Base-by-base conservation (phyloP, 345 rosid species). In the Eutrema heterophyllum region DNA sequence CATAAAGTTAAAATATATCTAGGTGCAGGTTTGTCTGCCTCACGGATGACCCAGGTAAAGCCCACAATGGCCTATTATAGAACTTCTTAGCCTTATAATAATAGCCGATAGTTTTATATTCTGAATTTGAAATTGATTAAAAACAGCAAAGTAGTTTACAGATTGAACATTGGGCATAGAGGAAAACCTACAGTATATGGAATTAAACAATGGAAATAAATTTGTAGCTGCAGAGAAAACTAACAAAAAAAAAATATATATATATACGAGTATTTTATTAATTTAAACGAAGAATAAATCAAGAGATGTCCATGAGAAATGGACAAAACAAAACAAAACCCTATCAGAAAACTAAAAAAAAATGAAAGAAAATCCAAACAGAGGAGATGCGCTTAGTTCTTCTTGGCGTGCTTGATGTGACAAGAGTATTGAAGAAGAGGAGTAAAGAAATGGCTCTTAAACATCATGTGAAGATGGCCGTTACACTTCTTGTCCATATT, bases 391-490 rank as follows among this genome's bases (percentile, higher is more conserved):
- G 60, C 7, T 63, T 54, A 61, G 43, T 63, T 76, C 45, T 70
- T 70, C 43, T 61, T 39, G 66, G 60, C 52, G 29, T 70, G 75
- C 60, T 76, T 76, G 66, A 76, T 70, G 70, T 76, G 75, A 70
- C 80, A 76, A 45, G 75, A 76, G 38, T 76, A 70, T 32, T 76
- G 80, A 38, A 70, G 71, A 1, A 76, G 75, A 63, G 80, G 75
- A 54, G 80, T 45, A 76, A 76, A 76, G 71, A 69, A 76, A 70
- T 63, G 80, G 21, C 80, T 76, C 60, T 76, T 76, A 49, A 76
- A 76, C 67, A 76, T 70, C 60, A 70, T 54, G 54, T 63, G 71
- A 30, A 76, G 52, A 63, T 70, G 75, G 4, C 2, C 21, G 3
- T 54, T 18, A 64, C 75, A 76, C 45, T 43, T 55, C 35, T 48